Evolutionary conservation across 148 eudicot species (phyloP).

Genomic region (Persicaria maculosa): DNA sequence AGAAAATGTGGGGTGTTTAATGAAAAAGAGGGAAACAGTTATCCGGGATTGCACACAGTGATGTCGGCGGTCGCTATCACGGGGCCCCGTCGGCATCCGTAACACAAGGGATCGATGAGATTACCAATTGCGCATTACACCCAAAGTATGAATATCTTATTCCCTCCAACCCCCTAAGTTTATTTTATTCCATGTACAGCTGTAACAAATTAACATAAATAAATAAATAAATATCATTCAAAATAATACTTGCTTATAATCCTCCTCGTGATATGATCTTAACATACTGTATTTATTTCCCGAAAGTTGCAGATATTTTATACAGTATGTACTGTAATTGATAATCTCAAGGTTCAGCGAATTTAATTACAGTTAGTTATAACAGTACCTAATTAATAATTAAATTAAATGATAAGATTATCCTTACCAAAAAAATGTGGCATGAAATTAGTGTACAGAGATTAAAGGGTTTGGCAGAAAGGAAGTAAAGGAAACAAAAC

Average conservation of each 20-base stretch:
- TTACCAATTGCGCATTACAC: background rate
- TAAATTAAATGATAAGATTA: too few species aligned
- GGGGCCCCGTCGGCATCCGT: background rate
- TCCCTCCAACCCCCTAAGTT: background rate
- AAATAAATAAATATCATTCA: background rate
- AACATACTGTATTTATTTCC: too few species aligned
- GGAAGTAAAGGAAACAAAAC: background rate
- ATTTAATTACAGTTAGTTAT: background rate
- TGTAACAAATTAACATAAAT: background rate
- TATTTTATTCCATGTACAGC: background rate
- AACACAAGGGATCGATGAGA: background rate
- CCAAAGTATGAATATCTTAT: slow-evolving; percentile 2
- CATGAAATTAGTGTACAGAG: background rate
- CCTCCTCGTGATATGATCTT: background rate
- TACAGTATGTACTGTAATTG: background rate
- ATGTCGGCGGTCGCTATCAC: background rate
- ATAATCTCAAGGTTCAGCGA: background rate
- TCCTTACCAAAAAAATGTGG: background rate
- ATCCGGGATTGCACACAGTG: background rate
- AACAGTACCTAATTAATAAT: too few species aligned
- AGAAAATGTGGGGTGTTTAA: background rate
- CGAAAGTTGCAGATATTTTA: background rate
- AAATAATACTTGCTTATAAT: background rate
- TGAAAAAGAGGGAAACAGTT: background rate
- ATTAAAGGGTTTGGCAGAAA: background rate